Conservation (phyloP, 345 rosid genomes). For the Pseudoturritis turrita region DNA sequence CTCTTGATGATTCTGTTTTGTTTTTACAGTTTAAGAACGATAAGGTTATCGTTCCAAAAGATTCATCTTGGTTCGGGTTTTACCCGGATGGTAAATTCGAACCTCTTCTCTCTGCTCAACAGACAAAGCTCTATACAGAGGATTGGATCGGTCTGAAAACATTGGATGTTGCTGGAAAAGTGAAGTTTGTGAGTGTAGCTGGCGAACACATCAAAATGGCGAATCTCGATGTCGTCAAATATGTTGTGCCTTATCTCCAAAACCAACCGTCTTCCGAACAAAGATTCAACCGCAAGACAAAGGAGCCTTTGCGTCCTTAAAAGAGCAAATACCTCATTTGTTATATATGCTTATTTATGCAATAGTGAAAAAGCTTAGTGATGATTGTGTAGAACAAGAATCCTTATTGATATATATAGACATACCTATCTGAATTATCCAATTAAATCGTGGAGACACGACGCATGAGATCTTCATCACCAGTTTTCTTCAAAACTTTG, state of each 20-base stretch:
- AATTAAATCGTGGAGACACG: constrained; percentile 24
- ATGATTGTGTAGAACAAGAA: constrained; percentile 12
- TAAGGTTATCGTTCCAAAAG: constrained; percentile 70
- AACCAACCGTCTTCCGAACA: constrained; percentile 23
- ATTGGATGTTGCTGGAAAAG: constrained; percentile 62
- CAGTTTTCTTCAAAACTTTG: constrained; percentile 40
- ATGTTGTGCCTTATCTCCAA: constrained; percentile 57
- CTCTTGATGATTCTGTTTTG: background rate
- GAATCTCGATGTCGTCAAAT: constrained; percentile 43
- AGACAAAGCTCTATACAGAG: constrained; percentile 56
- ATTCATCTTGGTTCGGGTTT: constrained; percentile 87
- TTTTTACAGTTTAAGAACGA: constrained; percentile 64
- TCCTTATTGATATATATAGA: background rate
- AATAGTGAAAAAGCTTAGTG: background rate
- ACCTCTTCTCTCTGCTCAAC: constrained; percentile 46
- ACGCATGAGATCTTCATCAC: constrained; percentile 38
- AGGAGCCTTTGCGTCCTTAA: constrained; percentile 9
- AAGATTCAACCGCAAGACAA: constrained; percentile 13
- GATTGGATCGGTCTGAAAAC: constrained; percentile 81
- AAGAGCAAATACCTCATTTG: background rate
- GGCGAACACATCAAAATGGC: constrained; percentile 56
- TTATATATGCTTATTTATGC: background rate
- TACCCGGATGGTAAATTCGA: constrained; percentile 64
- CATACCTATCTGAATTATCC: background rate
- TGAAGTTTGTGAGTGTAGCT: constrained; percentile 51